phyloP scores from a whole-genome alignment of 805 yeast genomes.

The Candida pini region DNA sequence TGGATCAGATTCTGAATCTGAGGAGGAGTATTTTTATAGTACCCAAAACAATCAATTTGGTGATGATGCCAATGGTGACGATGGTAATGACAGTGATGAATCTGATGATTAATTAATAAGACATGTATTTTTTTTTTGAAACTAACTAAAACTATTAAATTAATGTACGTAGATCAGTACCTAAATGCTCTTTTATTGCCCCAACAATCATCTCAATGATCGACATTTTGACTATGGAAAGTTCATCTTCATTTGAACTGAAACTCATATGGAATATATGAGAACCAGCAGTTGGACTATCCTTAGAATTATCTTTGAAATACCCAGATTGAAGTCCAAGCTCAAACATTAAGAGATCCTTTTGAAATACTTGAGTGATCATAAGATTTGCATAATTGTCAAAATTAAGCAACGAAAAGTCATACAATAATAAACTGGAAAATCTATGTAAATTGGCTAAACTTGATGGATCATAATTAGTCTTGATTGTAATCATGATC shows the following conservation, averaged over 20 bases:
- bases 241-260: conserved; percentile 1
- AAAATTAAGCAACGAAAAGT: background rate
- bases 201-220: background rate
- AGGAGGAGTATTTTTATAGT: conserved; percentile 2
- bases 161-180: background rate
- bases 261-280: conserved; percentile 1
- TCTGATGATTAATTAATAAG: background rate
- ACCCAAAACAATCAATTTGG: background rate
- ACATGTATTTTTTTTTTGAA: no score
- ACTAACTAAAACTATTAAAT: background rate
- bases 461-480: background rate
- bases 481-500: background rate
- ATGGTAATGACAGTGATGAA: background rate
- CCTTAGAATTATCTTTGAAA: background rate
- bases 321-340: background rate
- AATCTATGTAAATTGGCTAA: background rate
- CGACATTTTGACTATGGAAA: background rate
- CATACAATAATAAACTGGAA: background rate
- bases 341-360: background rate
- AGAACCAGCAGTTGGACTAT: background rate
- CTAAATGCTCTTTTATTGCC: background rate
- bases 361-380: background rate
- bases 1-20: conserved; percentile 6
- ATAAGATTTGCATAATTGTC: background rate
- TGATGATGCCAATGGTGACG: background rate